Evolutionary conservation across 2,329 filamentous ascomycete species (phyloP), one percentile per base, ranked within the genome.

Genomic region (Talaromyces amestolkiae): DNA sequence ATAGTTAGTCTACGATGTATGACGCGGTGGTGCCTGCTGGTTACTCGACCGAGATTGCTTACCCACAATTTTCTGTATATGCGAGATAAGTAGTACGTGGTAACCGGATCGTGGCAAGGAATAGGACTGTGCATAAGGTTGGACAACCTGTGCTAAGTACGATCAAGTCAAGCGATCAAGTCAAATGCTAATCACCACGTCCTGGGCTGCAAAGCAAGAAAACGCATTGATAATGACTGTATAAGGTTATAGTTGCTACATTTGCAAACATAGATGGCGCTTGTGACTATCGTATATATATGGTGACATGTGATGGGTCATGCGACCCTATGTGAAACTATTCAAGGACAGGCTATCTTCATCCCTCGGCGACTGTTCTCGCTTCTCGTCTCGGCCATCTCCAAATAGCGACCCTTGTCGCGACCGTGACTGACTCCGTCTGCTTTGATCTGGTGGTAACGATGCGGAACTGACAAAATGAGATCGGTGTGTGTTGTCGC

Each of bases 401-500:
- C 76, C 72, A 60, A 79, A 79, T 17, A 78, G 69, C n/a, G 72
- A 65, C 62, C 70, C 74, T 53, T 72, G 71, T 68, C 74, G 76
- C 43, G 66, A 65, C 64, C 68, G 76, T 64, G 67, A 67, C 51
- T 73, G 72, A 59, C 68, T 75, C 39, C 77, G 74, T 64, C 78
- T 75, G 64, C 75, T 77, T 66, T 80, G 77, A 65, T 82, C 80
- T 41, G 80, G 79, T 15, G 78, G 76, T 33, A 76, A 73, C n/a
- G 80, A 80, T 19, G 75, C 77, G 17, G 79, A 78, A 61, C 77
- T 78, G 49, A 82, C 79, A 72, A 83, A 83, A 35, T 76, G 77
- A 10, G 79, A 81, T 31, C 80, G 74, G 61, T 77, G 77, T 49
- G 78, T 75, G 65, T 76, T 75, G 54, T 81, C 78, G 41, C 80